A percentile compares a stretch with the other conserved stretches of the same genome.
phyloP scores from a whole-genome alignment of 805 yeast species.

The Starmerella etchellsii region DNA sequence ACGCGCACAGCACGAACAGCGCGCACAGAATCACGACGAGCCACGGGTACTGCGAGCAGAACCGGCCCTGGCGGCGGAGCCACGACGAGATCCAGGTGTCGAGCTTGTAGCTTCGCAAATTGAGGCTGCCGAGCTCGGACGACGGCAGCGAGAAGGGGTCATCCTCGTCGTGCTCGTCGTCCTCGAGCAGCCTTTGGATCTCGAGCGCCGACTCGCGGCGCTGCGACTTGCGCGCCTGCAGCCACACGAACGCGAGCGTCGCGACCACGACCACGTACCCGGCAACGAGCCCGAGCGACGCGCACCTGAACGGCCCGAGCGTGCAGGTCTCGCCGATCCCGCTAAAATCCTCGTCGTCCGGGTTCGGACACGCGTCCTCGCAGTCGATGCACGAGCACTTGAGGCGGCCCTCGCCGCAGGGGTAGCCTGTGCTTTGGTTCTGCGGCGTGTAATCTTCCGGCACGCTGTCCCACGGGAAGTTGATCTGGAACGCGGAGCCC shows the following conservation, averaged over 20 bases:
- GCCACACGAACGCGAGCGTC: constrained; percentile 5
- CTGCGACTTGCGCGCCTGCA: constrained; percentile 7
- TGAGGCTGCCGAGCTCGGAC: constrained; percentile 17
- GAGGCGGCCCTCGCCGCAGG: constrained; percentile 47
- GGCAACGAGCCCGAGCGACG: constrained; percentile 48
- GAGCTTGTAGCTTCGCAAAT: constrained; percentile 31
- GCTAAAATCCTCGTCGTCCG: constrained; percentile 5
- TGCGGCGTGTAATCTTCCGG: constrained; percentile 1
- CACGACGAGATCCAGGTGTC: constrained; percentile 37
- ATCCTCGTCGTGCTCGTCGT: constrained; percentile 27
- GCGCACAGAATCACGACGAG: constrained; percentile 36
- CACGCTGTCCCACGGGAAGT: constrained; percentile 42
- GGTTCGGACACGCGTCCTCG: constrained; percentile 56
- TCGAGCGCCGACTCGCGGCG: constrained; percentile 10
- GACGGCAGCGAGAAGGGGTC: constrained; percentile 23
- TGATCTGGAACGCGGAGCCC: constrained; percentile 91
- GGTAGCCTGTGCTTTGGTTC: constrained; percentile 26
- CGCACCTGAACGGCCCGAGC: constrained; percentile 57
- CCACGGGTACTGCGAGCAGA: constrained; percentile 52
- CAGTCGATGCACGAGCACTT: constrained; percentile 81
- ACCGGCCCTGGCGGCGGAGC: constrained; percentile 41
- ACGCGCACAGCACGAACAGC: constrained; percentile 33
- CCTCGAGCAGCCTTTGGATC: constrained; percentile 32
- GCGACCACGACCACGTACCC: constrained; percentile 25
- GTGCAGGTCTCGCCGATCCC: constrained; percentile 31